phyloP scores from a whole-genome alignment of 2,329 filamentous ascomycete species.

The Cephalotrichum gorgonifer region DNA sequence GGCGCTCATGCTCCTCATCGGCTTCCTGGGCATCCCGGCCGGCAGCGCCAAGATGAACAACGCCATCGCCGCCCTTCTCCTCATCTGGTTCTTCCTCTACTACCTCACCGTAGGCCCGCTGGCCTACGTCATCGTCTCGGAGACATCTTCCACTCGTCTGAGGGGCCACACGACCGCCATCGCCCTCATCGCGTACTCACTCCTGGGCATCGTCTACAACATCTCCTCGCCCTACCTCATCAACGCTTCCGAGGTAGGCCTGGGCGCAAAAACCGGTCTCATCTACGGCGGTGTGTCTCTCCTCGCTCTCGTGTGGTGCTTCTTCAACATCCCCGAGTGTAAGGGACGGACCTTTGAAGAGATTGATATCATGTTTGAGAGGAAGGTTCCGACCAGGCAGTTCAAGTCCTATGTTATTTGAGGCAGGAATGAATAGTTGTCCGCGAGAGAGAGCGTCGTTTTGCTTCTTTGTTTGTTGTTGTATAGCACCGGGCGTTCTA shows the following conservation, averaged over 20 bases:
- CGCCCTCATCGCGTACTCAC: constrained; percentile 19
- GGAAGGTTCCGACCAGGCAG: background rate
- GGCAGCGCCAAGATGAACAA: too few species aligned
- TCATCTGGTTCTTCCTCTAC: background rate
- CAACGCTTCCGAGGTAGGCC: constrained; percentile 25
- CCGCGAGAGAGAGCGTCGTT: too few species aligned
- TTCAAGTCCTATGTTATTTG: background rate
- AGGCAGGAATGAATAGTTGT: too few species aligned
- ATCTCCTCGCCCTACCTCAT: constrained; percentile 20
- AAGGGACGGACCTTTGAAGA: constrained; percentile 25
- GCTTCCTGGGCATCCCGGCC: constrained; percentile 6
- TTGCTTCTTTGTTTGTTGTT: too few species aligned
- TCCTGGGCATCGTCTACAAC: constrained; percentile 12
- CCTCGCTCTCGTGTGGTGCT: constrained; percentile 34
- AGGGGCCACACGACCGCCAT: constrained; percentile 43
- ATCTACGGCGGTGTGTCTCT: constrained; percentile 31
- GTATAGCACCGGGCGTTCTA: too few species aligned
- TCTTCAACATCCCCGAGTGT: constrained; percentile 42
- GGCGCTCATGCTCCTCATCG: background rate
- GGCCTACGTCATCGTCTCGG: constrained; percentile 78
- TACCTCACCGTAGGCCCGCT: constrained; percentile 34
- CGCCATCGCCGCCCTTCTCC: background rate
- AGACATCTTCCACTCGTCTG: constrained; percentile 63
- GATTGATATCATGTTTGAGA: background rate
- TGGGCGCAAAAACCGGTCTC: constrained; percentile 27